These are phyloP conservation scores for Ambispora gerdemannii DNA, from an alignment of 192 early-diverging fungal species.

Conservation along the genomic window DNA sequence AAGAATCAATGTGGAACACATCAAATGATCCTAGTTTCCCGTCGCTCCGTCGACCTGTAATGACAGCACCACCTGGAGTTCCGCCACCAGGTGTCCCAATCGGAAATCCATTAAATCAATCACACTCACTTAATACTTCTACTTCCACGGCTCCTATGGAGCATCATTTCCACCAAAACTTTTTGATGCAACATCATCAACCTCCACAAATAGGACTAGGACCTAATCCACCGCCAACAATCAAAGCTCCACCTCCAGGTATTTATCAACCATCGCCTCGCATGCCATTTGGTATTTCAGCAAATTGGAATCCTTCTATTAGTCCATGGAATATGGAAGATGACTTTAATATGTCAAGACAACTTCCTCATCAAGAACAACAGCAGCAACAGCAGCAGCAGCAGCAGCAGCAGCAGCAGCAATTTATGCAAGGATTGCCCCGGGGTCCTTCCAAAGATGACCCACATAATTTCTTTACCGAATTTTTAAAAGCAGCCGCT, in stretches of 20 bases:
- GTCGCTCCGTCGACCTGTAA: conserved; percentile 21
- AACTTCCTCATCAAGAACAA: conserved; percentile 33
- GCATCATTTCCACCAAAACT: conserved; percentile 29
- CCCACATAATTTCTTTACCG: conserved; percentile 58
- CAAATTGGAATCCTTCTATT: conserved; percentile 26
- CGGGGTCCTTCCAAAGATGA: conserved; percentile 35
- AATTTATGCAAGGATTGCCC: conserved; percentile 3
- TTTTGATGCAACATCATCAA: conserved; percentile 29
- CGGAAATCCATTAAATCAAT: conserved; percentile 22
- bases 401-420: conserved; percentile 19
- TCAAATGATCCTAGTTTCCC: conserved; percentile 32
- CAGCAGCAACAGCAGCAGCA: conserved; percentile 30
- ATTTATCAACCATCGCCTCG: conserved; percentile 33
- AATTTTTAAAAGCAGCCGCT: conserved; percentile 56
- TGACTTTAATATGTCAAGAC: conserved; percentile 5
- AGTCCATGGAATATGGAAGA: conserved; percentile 29
- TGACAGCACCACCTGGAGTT: conserved; percentile 30
- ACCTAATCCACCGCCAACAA: conserved; percentile 27
- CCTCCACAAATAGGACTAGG: not conserved
- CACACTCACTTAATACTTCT: conserved; percentile 19
- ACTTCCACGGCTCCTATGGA: conserved; percentile 10
- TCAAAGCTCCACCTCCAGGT: conserved; percentile 48
- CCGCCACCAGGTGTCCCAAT: conserved; percentile 27
- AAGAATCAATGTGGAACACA: conserved; percentile 23
- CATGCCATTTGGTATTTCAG: conserved; percentile 16